Conservation (phyloP, 2,329 filamentous ascomycete genomes). For the Epichloe sp. region DNA sequence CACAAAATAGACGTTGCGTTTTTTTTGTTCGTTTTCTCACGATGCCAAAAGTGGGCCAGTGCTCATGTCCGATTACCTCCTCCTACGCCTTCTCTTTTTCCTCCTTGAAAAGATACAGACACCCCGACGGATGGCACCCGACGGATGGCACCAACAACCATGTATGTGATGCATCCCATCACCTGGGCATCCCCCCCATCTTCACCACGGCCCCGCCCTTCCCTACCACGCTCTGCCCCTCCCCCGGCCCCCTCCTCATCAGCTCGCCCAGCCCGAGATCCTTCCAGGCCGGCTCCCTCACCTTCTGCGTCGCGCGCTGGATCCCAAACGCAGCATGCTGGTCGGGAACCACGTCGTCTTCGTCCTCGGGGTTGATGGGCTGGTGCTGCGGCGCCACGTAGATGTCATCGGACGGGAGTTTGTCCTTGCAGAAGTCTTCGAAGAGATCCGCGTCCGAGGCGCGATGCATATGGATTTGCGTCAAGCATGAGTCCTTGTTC, state of each 20-base stretch:
- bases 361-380: conserved; percentile 75
- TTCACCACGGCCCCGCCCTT: conserved; percentile 6
- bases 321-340: conserved; percentile 84
- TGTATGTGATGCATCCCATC: background rate
- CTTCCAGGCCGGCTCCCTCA: conserved; percentile 62
- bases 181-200: background rate
- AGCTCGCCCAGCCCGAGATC: conserved; percentile 62
- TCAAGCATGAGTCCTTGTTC: conserved; percentile 65
- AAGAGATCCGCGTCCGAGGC: conserved; percentile 65
- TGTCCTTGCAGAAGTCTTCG: conserved; percentile 61
- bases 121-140: too few relatives aligned
- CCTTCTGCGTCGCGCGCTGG: conserved; percentile 61
- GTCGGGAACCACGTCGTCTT: conserved; percentile 79
- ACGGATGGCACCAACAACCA: too few relatives aligned
- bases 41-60: too few relatives aligned
- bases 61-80: too few relatives aligned
- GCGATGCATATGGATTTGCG: conserved; percentile 61
- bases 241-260: conserved; percentile 47
- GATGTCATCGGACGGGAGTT: conserved; percentile 63
- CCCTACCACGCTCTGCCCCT: background rate
- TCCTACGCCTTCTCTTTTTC: too few relatives aligned
- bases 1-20: too few relatives aligned
- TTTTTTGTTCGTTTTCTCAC: too few relatives aligned
- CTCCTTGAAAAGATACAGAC: too few relatives aligned
- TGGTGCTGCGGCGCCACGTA: conserved; percentile 70